Evolutionary conservation across 176 grass and related monocot species (phyloP).

Genomic region (Musa beccarii): DNA sequence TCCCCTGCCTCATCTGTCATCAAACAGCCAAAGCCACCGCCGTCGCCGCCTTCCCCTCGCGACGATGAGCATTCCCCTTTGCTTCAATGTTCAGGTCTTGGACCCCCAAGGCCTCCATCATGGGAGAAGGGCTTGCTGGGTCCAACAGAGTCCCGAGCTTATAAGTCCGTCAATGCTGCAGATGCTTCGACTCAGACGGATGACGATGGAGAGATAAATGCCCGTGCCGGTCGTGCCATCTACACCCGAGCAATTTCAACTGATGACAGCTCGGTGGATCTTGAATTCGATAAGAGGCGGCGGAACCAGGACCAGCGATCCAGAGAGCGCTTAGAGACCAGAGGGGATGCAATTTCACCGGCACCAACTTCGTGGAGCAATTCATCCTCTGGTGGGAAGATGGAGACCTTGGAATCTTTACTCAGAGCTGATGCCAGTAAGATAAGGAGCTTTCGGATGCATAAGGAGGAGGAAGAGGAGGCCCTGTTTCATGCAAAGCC

Average conservation of each 20-base stretch:
- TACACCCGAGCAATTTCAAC: constrained; percentile 33
- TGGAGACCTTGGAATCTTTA: constrained; percentile 76
- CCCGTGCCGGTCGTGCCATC: constrained; percentile 13
- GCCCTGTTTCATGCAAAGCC: constrained; percentile 45
- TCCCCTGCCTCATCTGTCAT: constrained; percentile 39
- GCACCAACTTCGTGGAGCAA: constrained; percentile 32
- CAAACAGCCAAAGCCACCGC: constrained; percentile 36
- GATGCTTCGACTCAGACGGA: constrained; percentile 91
- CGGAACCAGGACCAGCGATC: constrained; percentile 25
- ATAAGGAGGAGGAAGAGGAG: constrained; percentile 76
- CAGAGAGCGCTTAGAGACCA: constrained; percentile 23
- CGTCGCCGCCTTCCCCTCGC: constrained; percentile 26
- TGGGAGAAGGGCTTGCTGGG: constrained; percentile 23
- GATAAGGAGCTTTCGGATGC: constrained; percentile 39
- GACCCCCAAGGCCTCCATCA: constrained; percentile 22
- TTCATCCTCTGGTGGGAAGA: constrained; percentile 33
- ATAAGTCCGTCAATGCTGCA: constrained; percentile 33
- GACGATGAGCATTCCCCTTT: constrained; percentile 45
- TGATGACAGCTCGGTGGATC: constrained; percentile 28
- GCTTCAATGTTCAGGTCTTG: constrained; percentile 8
- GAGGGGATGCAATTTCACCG: constrained; percentile 29
- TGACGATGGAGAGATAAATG: constrained; percentile 24
- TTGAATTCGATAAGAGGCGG: constrained; percentile 24
- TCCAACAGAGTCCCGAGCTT: constrained; percentile 32
- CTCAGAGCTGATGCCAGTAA: constrained; percentile 44